phyloP scores from a whole-genome alignment of 768 basidiomycete genomes.

The Suillus discolor region DNA sequence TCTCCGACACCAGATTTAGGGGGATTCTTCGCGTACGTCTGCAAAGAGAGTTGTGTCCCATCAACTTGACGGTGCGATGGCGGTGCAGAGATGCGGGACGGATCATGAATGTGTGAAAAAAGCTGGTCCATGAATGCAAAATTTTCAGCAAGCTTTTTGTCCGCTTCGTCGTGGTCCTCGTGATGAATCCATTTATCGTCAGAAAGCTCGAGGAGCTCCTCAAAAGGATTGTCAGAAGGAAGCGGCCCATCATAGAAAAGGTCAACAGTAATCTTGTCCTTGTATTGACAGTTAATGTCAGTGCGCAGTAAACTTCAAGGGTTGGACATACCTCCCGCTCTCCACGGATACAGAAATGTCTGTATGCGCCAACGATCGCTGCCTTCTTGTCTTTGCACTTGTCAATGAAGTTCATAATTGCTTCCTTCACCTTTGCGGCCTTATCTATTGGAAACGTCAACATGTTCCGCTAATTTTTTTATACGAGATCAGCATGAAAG shows the following conservation, averaged over 20 bases:
- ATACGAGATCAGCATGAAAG: background rate
- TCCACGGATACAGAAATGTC: conserved; percentile 7
- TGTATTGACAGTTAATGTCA: background rate
- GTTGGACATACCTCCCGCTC: conserved; percentile 10
- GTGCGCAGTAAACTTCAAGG: background rate
- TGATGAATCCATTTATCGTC: background rate
- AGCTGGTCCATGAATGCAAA: conserved; percentile 6
- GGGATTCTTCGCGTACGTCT: background rate
- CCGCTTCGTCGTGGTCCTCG: background rate
- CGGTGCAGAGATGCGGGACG: background rate
- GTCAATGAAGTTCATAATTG: conserved; percentile 6
- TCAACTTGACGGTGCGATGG: background rate
- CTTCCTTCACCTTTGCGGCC: conserved; percentile 12
- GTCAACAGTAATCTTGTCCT: conserved; percentile 6
- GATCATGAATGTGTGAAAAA: background rate
- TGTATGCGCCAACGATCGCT: conserved; percentile 13
- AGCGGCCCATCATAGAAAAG: conserved; percentile 15
- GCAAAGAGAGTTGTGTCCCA: background rate
- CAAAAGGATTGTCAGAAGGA: conserved; percentile 6
- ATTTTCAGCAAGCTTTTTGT: conserved; percentile 1
- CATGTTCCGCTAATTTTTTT: conserved; percentile 10
- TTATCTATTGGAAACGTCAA: conserved; percentile 10
- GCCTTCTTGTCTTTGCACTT: conserved; percentile 9
- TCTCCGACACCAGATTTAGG: background rate
- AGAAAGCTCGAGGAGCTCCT: background rate